phyloP scores from a whole-genome alignment of 208 protist species.

The Jaenimonas drosophilae region DNA sequence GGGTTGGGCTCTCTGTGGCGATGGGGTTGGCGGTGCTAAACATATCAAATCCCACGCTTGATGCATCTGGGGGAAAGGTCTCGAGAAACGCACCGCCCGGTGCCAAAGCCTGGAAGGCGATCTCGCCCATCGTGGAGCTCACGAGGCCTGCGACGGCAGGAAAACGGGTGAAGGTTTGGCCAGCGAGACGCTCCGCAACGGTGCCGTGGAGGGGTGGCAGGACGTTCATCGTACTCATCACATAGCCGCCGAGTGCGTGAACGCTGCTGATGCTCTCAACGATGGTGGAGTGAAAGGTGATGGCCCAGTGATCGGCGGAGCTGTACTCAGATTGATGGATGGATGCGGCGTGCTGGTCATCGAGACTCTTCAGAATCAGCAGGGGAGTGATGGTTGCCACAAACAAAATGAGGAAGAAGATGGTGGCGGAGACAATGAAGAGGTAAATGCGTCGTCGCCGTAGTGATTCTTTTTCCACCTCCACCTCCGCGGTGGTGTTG shows the following conservation, averaged over 20 bases:
- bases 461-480: too few species aligned
- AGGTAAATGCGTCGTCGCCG: conserved; percentile 23
- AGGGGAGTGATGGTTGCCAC: conserved; percentile 21
- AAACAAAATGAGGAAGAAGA: conserved; percentile 19
- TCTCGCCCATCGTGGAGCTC: conserved; percentile 1
- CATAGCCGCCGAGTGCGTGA: conserved; percentile 16
- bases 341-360: conserved; percentile 1
- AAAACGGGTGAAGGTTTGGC: conserved; percentile 24
- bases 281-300: too few species aligned
- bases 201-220: conserved; percentile 12
- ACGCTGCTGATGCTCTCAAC: too few species aligned
- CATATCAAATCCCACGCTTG: conserved; percentile 8
- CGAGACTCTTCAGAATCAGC: conserved; percentile 9
- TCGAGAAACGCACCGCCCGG: conserved; percentile 47
- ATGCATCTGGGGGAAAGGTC: conserved; percentile 11
- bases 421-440: conserved; percentile 10
- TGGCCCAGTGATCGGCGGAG: too few species aligned
- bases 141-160: conserved; percentile 8
- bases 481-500: too few species aligned
- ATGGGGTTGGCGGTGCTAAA: conserved; percentile 9
- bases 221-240: conserved; percentile 3
- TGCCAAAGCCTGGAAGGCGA: conserved; percentile 13
- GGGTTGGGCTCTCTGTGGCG: conserved; percentile 2
- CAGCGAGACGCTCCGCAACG: conserved; percentile 9
- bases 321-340: too few species aligned